phyloP scores from a whole-genome alignment of 441 rosid genomes.

The Populus hybrid region DNA sequence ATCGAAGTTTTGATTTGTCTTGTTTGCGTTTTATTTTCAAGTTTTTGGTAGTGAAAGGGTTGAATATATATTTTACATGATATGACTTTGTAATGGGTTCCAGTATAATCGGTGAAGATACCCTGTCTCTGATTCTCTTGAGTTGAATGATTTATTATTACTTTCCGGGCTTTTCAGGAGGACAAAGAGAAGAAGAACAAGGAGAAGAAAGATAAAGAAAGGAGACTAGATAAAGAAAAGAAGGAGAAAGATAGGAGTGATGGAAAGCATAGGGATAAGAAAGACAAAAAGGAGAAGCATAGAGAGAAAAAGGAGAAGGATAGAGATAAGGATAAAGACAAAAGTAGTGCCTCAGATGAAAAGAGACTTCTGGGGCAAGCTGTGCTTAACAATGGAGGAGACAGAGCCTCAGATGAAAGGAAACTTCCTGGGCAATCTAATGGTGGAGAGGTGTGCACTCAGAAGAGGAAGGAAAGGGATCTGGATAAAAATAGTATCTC shows the following conservation, averaged over 20 bases:
- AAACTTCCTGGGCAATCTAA: constrained; percentile 21
- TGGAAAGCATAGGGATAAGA: constrained; percentile 53
- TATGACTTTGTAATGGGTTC: background rate
- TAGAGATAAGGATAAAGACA: constrained; percentile 38
- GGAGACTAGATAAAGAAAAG: constrained; percentile 48
- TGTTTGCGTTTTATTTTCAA: background rate
- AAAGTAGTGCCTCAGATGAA: constrained; percentile 32
- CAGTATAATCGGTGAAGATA: background rate
- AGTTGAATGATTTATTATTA: background rate
- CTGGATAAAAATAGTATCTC: background rate
- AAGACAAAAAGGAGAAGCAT: constrained; percentile 47
- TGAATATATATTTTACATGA: background rate
- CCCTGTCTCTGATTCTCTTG: background rate
- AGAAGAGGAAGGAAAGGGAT: background rate
- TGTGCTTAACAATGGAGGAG: constrained; percentile 21
- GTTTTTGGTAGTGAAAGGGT: background rate
- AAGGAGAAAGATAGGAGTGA: constrained; percentile 53
- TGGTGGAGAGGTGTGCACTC: background rate
- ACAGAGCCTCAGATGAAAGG: constrained; percentile 30
- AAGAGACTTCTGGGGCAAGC: constrained; percentile 33
- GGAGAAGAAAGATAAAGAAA: constrained; percentile 54
- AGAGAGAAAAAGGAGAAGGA: constrained; percentile 26
- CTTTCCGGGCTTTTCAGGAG: constrained; percentile 37
- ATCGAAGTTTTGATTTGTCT: background rate
- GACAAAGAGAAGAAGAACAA: constrained; percentile 57